phyloP scores from a whole-genome alignment of 2,329 filamentous ascomycete species.

The Stachybotrys chlorohalonatus region DNA sequence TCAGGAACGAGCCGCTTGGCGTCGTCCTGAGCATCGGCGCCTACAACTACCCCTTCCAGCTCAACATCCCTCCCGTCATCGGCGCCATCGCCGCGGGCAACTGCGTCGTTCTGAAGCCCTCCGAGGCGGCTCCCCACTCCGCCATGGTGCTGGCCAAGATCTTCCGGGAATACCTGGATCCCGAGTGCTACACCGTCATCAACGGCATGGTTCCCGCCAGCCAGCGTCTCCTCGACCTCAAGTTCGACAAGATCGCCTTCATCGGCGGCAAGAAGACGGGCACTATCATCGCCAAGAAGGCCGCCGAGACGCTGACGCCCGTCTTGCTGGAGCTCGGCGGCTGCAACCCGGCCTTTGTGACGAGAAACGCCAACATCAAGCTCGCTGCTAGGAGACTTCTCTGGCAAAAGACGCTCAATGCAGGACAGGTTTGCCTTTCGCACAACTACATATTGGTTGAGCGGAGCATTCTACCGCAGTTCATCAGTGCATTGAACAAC shows the following conservation, averaged over 20 bases:
- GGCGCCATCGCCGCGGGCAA: slow-evolving; percentile 91
- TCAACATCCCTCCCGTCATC: slow-evolving; percentile 69
- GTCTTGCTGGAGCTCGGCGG: slow-evolving; percentile 86
- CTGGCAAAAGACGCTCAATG: slow-evolving; percentile 82
- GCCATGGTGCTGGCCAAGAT: slow-evolving; percentile 76
- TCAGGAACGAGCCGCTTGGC: slow-evolving; percentile 83
- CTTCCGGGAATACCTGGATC: slow-evolving; percentile 66
- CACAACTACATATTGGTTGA: slow-evolving; percentile 91
- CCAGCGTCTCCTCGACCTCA: slow-evolving; percentile 71
- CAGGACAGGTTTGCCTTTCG: slow-evolving; percentile 84
- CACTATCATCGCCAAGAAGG: slow-evolving; percentile 82
- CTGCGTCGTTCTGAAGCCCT: slow-evolving; percentile 84
- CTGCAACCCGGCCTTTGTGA: slow-evolving; percentile 84
- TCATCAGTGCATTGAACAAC: slow-evolving; percentile 66
- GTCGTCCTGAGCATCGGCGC: slow-evolving; percentile 78
- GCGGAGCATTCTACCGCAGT: slow-evolving; percentile 57
- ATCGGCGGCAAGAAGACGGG: slow-evolving; percentile 74
- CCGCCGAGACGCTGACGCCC: slow-evolving; percentile 80
- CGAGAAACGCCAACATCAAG: slow-evolving; percentile 68
- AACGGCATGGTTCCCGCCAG: slow-evolving; percentile 78
- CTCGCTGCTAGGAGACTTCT: slow-evolving; percentile 76
- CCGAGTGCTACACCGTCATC: slow-evolving; percentile 63
- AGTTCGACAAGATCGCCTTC: slow-evolving; percentile 98
- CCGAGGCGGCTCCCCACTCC: slow-evolving; percentile 67
- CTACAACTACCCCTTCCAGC: slow-evolving; percentile 88